Percentiles rank a stretch among this genome's conserved stretches.
Conservation (phyloP, 352 stramenopile genomes). For the Plasmopara viticola region DNA sequence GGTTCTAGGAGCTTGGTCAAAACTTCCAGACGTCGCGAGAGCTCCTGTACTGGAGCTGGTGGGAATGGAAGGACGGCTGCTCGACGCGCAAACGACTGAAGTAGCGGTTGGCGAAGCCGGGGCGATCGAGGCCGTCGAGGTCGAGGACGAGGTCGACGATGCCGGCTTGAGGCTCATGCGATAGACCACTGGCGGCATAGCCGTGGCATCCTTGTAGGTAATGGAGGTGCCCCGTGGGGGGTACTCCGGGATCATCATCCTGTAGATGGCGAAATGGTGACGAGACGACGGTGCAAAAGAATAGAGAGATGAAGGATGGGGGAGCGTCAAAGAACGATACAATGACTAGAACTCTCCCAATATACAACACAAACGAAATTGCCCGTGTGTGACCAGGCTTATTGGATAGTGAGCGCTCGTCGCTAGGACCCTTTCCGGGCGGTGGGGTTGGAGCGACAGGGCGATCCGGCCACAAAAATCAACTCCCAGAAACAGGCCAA, state of each 20-base stretch:
- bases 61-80: constrained; percentile 12
- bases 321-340: constrained; percentile 24
- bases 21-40: constrained; percentile 13
- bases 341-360: constrained; percentile 11
- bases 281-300: neutral
- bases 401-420: constrained; percentile 20
- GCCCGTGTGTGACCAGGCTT: constrained; percentile 7
- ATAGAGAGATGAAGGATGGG: neutral
- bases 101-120: constrained; percentile 10
- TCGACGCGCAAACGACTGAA: constrained; percentile 15
- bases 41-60: constrained; percentile 19
- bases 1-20: constrained; percentile 27
- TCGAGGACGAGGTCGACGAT: constrained; percentile 12
- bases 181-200: constrained; percentile 26
- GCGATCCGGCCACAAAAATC: constrained; percentile 18
- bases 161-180: constrained; percentile 34
- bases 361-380: constrained; percentile 5
- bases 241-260: constrained; percentile 44
- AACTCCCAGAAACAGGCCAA: constrained; percentile 11
- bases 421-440: no score
- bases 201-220: constrained; percentile 22
- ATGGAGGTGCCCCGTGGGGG: constrained; percentile 34
- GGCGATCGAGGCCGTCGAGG: constrained; percentile 7
- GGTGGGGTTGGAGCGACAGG: constrained; percentile 18
- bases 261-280: constrained; percentile 19